phyloP scores from a whole-genome alignment of 306 rosid species.

The Quercus agrifolia region DNA sequence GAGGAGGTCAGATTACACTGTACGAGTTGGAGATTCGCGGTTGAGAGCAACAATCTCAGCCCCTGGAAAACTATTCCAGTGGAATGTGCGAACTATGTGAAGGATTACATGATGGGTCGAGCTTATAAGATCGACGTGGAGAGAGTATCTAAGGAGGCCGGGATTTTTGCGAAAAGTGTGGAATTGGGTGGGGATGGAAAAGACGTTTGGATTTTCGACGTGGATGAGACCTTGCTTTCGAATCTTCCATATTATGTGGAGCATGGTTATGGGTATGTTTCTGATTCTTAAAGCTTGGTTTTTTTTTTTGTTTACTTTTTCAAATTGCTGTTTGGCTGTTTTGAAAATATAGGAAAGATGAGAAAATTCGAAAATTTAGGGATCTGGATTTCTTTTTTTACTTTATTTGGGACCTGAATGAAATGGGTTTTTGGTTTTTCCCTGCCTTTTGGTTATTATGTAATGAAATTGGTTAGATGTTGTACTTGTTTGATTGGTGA shows the following conservation, averaged over 20 bases:
- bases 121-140: slow-evolving; percentile 53
- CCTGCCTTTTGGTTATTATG: neutral
- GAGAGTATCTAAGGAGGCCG: slow-evolving; percentile 61
- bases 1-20: slow-evolving; percentile 49
- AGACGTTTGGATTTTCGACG: slow-evolving; percentile 82
- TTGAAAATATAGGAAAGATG: neutral
- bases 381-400: neutral
- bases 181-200: slow-evolving; percentile 55
- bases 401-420: neutral
- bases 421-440: neutral
- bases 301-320: neutral
- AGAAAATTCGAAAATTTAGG: neutral
- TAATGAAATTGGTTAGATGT: neutral
- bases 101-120: slow-evolving; percentile 52
- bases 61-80: slow-evolving; percentile 68
- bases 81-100: slow-evolving; percentile 65
- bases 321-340: neutral
- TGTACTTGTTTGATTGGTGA: neutral
- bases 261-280: slow-evolving; percentile 71
- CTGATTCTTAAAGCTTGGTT: neutral
- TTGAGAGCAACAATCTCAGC: slow-evolving; percentile 65
- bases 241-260: slow-evolving; percentile 80
- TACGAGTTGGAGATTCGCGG: slow-evolving; percentile 80
- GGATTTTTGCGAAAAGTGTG: slow-evolving; percentile 46
- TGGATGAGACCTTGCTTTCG: slow-evolving; percentile 86